These are phyloP conservation scores for Coemansia sp. DNA, from an alignment of 192 early-diverging fungal species.

Conservation along the genomic window DNA sequence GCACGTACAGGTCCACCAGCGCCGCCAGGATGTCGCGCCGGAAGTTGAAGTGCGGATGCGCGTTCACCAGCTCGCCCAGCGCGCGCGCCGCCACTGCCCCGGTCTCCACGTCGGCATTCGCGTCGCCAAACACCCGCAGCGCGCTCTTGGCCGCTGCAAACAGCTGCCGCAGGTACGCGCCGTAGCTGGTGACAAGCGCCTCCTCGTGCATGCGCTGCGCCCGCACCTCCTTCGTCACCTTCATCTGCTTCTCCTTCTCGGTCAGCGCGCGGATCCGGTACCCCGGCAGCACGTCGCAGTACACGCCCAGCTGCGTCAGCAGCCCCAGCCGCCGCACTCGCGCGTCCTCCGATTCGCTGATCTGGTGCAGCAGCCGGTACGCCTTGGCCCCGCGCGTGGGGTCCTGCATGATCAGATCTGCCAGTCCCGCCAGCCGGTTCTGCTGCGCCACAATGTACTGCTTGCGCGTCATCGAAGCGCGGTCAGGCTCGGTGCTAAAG, in stretches of 20 bases:
- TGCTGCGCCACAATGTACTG: conserved; percentile 59
- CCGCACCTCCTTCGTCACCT: conserved; percentile 87
- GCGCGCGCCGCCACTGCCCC: conserved; percentile 71
- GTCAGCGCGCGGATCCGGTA: conserved; percentile 89
- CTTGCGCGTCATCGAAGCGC: conserved; percentile 53
- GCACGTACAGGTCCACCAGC: conserved; percentile 59
- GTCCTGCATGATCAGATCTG: conserved; percentile 73
- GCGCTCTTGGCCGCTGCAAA: conserved; percentile 50
- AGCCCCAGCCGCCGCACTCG: conserved; percentile 72
- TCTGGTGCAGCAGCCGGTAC: conserved; percentile 63
- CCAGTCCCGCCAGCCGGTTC: conserved; percentile 77
- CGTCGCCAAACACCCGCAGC: conserved; percentile 27
- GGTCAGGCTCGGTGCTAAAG: conserved; percentile 27
- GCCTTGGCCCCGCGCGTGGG: conserved; percentile 67
- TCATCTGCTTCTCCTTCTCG: conserved; percentile 68
- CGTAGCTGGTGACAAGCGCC: conserved; percentile 74
- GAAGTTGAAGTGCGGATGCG: conserved; percentile 94
- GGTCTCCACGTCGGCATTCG: conserved; percentile 32
- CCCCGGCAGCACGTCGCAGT: conserved; percentile 90
- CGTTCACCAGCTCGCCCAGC: conserved; percentile 74
- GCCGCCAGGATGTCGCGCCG: conserved; percentile 83
- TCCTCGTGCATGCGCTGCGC: conserved; percentile 85
- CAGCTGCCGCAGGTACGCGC: conserved; percentile 75
- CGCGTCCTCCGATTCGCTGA: conserved; percentile 60
- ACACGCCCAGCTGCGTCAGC: conserved; percentile 87